Base-by-base conservation (phyloP, 1,284 basidiomycete species). In the Boletus sp. region DNA sequence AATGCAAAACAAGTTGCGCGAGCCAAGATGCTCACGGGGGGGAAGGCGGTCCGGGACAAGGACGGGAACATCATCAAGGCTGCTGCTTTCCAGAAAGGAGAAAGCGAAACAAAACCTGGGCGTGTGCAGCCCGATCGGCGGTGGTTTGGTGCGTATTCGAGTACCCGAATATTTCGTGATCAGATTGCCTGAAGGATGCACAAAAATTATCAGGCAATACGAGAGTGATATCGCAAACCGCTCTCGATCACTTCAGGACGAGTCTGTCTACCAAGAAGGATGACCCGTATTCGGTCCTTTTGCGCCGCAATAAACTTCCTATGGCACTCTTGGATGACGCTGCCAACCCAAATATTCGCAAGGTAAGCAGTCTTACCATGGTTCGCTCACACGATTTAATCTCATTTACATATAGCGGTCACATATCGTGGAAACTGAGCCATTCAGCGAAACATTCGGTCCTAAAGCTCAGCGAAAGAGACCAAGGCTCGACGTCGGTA, bases 211-310 rank as follows among this genome's bases (percentile, higher is more conserved):
- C 40, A 94, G 91, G 94, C 40, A 99, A 99, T 72, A 99, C 96
- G 10, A 79, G 96, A 63, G 95, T 98, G 44, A 98, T 99, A 66
- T 93, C 91, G n/a, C 94, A 97, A 65, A 88, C 81, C 33, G 93
- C 94, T 7, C 71, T 97, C 60, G 94, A 97, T 62, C 94, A 95
- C 68, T 96, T 97, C 72, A 76, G 94, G 44, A 91, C 89, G 12
- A 92, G 88, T 56, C 76, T 97, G 40, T 77, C 80, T 26, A 73
- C 79, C 12, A 92, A 85, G 67, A 90, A 91, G 60, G 80, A 90
- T 68, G 93, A 97, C 64, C 94, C 94, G 0, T 97, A 96, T 67
- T 93, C 91, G 6, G 94, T 97, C 4, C 78, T 97, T 14, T 69
- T 97, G 36, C 85, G 87, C 49, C 78, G 92, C 49, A 96, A 96